Base-by-base conservation (phyloP, 2,329 filamentous ascomycete genomes). In the Myriosclerotinia duriaeana region DNA sequence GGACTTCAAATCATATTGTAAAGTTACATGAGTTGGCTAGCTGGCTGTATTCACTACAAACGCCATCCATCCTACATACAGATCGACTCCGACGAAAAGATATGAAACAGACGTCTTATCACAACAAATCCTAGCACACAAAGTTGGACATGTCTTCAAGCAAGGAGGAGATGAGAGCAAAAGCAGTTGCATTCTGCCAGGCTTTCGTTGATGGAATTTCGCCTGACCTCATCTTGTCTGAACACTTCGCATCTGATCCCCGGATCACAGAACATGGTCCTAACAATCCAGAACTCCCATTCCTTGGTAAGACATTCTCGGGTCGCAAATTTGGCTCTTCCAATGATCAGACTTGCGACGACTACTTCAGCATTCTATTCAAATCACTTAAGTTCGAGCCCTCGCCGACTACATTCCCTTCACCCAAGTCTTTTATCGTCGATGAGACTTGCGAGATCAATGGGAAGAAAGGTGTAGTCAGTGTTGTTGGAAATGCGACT, bases 201-300 rank as follows among this genome's bases (percentile, higher is more conserved):
- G 40, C 68, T 17, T 59, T 68, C 15, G 22, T 66, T 2, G 38
- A 58, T 17, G 52, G 48, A 11, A 9, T 50, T 8, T 34, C 66
- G 2, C 66, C 68, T 5, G 14, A n/a, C 6, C n/a, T 53, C 9
- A 64, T 68, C 26, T 44, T 68, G 15, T 59, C 50, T 30, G 9
- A 30, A 53, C 59, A 59, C 30, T 69, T 69, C 68, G 34, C 55
- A 44, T n/a, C 56, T 22, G 42, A 36, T 34, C 65, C 65, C 12
- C 44, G 38, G 30, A 81, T 80, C 67, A 77, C 76, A 3, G 79
- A 80, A 72, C 78, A 80, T 68, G 79, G 79, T 1, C 79, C 79
- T 5, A 53, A 68, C 50, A 72, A 60, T 38, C 64, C 73, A 4
- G 75, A 74, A 5, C 74, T 80, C 0, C 78, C 78, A 2, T 80